These are phyloP conservation scores for Epichloe aotearoae DNA, from an alignment of 2,329 filamentous ascomycete species.

Conservation along the genomic window DNA sequence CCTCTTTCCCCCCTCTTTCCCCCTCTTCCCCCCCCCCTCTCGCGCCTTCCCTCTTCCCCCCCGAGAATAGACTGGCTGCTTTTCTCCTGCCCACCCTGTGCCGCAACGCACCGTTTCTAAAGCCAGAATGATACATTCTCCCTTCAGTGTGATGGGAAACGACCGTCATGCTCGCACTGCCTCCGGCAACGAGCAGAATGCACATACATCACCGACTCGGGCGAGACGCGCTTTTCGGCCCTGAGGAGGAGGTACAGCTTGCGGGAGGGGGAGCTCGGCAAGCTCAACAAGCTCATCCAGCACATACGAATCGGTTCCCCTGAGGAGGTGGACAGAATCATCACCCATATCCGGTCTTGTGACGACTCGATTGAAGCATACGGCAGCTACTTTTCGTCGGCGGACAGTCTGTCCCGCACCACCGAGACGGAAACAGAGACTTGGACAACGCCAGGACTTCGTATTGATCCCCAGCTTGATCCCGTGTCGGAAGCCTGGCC, in stretches of 20 bases:
- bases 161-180: conserved; percentile 2
- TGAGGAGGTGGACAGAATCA: background rate
- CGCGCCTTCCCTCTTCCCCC: too few species aligned
- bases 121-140: background rate
- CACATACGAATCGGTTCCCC: background rate
- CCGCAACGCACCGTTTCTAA: background rate
- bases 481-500: background rate
- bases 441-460: background rate
- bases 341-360: background rate
- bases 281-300: background rate
- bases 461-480: background rate
- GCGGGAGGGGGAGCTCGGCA: background rate
- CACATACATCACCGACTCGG: background rate
- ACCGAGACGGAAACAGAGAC: background rate
- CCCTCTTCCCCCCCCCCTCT: too few species aligned
- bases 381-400: background rate
- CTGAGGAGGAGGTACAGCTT: conserved; percentile 1
- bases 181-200: background rate
- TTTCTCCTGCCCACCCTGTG: too few species aligned
- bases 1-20: background rate
- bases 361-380: background rate
- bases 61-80: too few species aligned
- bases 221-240: conserved; percentile 2
- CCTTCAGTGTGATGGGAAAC: conserved; percentile 2
- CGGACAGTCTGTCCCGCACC: background rate